Evolutionary conservation across 768 basidiomycete species (phyloP).

Genomic region (Panaeolus papilionaceus): DNA sequence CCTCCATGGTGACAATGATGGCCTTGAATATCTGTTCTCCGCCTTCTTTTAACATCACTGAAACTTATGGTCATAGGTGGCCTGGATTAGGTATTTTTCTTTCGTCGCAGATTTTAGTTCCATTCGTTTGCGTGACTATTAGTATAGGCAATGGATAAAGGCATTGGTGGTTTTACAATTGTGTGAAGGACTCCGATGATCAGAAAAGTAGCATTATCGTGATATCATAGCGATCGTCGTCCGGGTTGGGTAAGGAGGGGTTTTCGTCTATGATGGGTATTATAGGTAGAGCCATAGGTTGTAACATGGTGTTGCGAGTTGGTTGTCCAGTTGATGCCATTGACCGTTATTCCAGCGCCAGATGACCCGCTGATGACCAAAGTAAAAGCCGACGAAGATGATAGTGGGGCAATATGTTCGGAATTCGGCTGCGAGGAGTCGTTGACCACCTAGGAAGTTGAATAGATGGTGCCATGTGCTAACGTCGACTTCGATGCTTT

Average conservation of each 20-base stretch:
- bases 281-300: slow-evolving; percentile 21
- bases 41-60: no score
- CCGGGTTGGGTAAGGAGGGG: not conserved
- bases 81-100: not conserved
- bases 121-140: not conserved
- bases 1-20: no score
- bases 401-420: slow-evolving; percentile 37
- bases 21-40: no score
- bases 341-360: slow-evolving; percentile 20
- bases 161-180: not conserved
- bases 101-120: not conserved
- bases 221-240: not conserved
- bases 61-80: not conserved
- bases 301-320: slow-evolving; percentile 22
- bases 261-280: no score
- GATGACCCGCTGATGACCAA: slow-evolving; percentile 22
- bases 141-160: not conserved
- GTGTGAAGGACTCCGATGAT: not conserved
- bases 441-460: slow-evolving; percentile 27
- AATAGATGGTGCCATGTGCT: slow-evolving; percentile 35
- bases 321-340: slow-evolving; percentile 24
- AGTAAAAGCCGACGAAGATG: slow-evolving; percentile 37
- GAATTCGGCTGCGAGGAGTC: slow-evolving; percentile 39
- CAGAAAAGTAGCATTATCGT: not conserved
- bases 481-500: slow-evolving; percentile 41